phyloP scores from a whole-genome alignment of 106 monocot species.

The Apostasia shenzhenica region DNA sequence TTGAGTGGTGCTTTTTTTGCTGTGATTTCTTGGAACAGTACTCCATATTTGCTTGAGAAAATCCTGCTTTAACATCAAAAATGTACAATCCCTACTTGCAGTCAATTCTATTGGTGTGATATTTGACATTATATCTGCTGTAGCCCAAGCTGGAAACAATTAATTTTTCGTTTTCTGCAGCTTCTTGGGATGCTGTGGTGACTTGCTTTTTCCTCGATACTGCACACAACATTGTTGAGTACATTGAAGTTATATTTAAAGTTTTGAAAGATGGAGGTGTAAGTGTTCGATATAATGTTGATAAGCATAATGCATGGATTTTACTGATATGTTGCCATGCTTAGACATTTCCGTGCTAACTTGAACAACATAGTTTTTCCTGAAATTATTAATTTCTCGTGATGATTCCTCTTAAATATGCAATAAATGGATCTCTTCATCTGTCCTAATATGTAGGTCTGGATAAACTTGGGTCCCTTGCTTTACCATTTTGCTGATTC shows the following conservation, averaged over 20 bases:
- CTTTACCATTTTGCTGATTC: conserved; percentile 97
- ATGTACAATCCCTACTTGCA: too few species aligned
- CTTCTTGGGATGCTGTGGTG: conserved; percentile 90
- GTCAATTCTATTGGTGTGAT: too few species aligned
- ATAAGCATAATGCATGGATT: neutral
- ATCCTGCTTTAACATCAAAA: too few species aligned
- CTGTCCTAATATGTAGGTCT: conserved; percentile 42
- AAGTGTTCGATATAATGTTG: conserved; percentile 18
- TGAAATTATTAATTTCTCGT: neutral
- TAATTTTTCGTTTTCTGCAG: conserved; percentile 27
- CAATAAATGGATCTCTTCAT: neutral
- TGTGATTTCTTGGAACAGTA: too few species aligned
- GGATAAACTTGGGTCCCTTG: conserved; percentile 93
- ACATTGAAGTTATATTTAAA: conserved; percentile 91
- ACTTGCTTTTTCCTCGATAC: conserved; percentile 98
- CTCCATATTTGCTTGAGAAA: too few species aligned
- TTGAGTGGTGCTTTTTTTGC: too few species aligned
- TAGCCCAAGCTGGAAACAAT: neutral
- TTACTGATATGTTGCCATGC: neutral
- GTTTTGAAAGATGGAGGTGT: conserved; percentile 92
- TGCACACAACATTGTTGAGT: conserved; percentile 95
- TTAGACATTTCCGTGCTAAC: neutral
- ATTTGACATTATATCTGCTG: too few species aligned
- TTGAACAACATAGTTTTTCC: neutral
- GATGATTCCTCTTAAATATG: conserved; percentile 1